Base-by-base conservation (phyloP, 2,329 filamentous ascomycete species). In the Zelopaecilomyces penicillatus region DNA sequence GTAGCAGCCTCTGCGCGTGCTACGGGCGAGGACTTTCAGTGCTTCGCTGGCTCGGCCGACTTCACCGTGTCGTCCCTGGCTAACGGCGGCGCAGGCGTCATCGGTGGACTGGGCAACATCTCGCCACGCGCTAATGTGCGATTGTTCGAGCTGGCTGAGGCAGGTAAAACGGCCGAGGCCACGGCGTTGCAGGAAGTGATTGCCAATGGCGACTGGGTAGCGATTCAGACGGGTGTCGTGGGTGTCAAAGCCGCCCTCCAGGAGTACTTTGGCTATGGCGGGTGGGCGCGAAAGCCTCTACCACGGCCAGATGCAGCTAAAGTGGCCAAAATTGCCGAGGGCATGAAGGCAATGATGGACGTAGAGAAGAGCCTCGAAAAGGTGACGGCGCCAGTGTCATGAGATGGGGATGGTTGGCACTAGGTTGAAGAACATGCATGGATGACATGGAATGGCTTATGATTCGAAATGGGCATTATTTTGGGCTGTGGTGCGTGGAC, bases 91-190 rank as follows among this genome's bases (percentile, higher is more conserved):
- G 79, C 82, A 45, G 85, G 85, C 43, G 78, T 87, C 55, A 79
- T 89, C 45, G 82, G 80, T 28, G 85, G 83, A 5, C 72, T 86
- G 49, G 85, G 76, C 54, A 88, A 88, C 63, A 74, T 88, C 42
- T 75, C 81, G 3, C 84, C 84, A 30, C 81, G 76, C 57, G 72
- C 80, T 9, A 85, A 81, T 61, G 71, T 82, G 41, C 67, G 72
- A 57, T 72, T 82, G 2, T 68, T 82, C 47, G 69, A 80, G 50
- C 68, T 85, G 5, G 85, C 75, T 59, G 66, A 70, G 41, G 61
- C 71, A 35, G 82, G 81, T 26, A 70, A 76, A 48, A 56, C 76
- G 33, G 62, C 68, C 29, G 79, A 84, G 56, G 83, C 83, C 2
- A 73, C 75, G 54, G 73, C 70, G 52, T 62, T 84, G 61, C 83